These are phyloP conservation scores for Fomitopsis betulina DNA, from an alignment of 1,284 basidiomycete genomes.

Conservation along the genomic window DNA sequence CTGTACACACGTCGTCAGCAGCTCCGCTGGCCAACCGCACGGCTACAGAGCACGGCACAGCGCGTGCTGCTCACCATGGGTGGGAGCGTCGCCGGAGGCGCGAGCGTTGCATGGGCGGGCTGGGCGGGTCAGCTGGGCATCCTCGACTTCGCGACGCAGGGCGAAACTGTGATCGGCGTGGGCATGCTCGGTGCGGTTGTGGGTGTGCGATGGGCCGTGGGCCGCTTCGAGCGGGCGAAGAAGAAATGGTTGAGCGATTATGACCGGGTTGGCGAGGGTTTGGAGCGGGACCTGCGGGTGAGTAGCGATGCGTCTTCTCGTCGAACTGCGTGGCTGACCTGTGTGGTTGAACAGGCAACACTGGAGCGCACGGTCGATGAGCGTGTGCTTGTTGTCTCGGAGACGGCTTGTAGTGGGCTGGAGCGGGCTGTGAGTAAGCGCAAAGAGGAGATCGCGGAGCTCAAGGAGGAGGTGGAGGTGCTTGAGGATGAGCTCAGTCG, in stretches of 20 bases:
- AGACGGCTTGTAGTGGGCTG: constrained; percentile 34
- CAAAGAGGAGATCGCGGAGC: constrained; percentile 39
- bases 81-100: constrained; percentile 38
- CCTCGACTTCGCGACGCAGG: constrained; percentile 38
- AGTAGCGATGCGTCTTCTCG: constrained; percentile 15
- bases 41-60: constrained; percentile 67
- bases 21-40: constrained; percentile 56
- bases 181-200: constrained; percentile 51
- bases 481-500: constrained; percentile 4
- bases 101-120: constrained; percentile 42
- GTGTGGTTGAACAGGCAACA: constrained; percentile 35
- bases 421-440: constrained; percentile 35
- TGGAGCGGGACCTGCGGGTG: constrained; percentile 72
- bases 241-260: constrained; percentile 72
- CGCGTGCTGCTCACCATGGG: constrained; percentile 51
- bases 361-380: constrained; percentile 44
- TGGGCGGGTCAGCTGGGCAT: constrained; percentile 49
- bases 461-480: constrained; percentile 36
- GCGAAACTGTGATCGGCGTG: constrained; percentile 56
- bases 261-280: constrained; percentile 60
- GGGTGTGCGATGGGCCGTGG: constrained; percentile 64
- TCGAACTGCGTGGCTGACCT: not conserved
- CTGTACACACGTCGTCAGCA: constrained; percentile 54
- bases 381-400: constrained; percentile 32
- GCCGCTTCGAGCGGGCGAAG: constrained; percentile 71